Evolutionary conservation across 805 yeast species (phyloP), one percentile per base, ranked within the genome.

Genomic region (Schizosaccharomyces osmophilus): DNA sequence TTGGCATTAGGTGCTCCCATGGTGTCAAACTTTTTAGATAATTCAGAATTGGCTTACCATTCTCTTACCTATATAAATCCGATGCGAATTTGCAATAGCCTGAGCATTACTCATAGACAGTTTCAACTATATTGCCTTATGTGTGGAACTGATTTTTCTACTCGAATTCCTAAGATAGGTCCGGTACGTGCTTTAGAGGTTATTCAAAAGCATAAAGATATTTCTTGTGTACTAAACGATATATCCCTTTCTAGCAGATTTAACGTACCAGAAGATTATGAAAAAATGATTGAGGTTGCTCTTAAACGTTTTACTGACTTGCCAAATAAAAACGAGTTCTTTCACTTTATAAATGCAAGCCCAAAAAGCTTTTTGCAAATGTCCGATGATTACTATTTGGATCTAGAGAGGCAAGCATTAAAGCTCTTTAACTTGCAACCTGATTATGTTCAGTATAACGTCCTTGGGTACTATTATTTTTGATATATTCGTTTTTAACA

Each of bases 111-210:
- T 8, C 15, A 24, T 51, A 17, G 19, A 19, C 45, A 36, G 13
- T 57, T 57, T 32, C 29, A 26, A 9, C 9, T 11, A 1, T 57
- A 39, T 19, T 57, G 60, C 31, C 22, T 57, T 8, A 26, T 57
- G 39, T 57, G 60, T 26, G 60, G 60, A 9, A 57, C 60, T 19
- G 60, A 57, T 57, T 57, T 57, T 26, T 32, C 42, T n/a, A 15
- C 39, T 19, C 43, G 48, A 57, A 57, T 57, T 17, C 39, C 39
- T 9, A 11, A 41, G 22, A 32, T 57, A 17, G 60, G 60, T 1
- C 43, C 48, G 6, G 60, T 57, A 24, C 22, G 60, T 19, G 60
- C 60, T 15, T 4, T 39, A 11, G 36, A 41, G 22, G 24, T 57
- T 11, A 36, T 57, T 39, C 22, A 41, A 9, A 4, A 36, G 22